Percentiles rank a stretch among this genome's conserved stretches.
These are phyloP conservation scores for Spongospora subterranea DNA, from an alignment of 208 protist genomes.

Conservation along the genomic window DNA sequence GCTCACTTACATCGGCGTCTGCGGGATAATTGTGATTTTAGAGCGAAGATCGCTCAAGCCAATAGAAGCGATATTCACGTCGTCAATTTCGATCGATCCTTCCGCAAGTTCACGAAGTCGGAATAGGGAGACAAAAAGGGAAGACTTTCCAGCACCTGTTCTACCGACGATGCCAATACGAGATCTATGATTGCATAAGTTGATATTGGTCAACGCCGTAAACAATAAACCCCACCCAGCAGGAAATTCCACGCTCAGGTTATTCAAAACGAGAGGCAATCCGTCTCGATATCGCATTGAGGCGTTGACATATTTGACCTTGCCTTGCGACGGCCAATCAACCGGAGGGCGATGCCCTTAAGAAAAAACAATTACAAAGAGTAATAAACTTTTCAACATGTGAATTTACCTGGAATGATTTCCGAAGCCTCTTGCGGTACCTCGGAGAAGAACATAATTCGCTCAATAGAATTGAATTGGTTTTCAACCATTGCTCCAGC, in stretches of 20 bases:
- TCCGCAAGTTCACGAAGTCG: conserved; percentile 83
- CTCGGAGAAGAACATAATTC: conserved; percentile 69
- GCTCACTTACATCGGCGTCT: conserved; percentile 61
- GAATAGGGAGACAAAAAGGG: conserved; percentile 78
- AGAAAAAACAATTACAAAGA: not conserved
- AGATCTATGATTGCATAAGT: conserved; percentile 61
- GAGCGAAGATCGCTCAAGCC: conserved; percentile 54
- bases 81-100: conserved; percentile 65
- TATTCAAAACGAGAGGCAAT: conserved; percentile 59
- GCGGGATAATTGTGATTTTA: conserved; percentile 66
- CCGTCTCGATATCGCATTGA: conserved; percentile 68
- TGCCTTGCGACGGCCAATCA: conserved; percentile 73
- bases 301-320: conserved; percentile 70
- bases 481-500: conserved; percentile 26
- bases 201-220: not conserved
- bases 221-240: not conserved
- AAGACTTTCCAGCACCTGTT: conserved; percentile 83
- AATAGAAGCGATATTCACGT: conserved; percentile 57
- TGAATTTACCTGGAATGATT: not conserved
- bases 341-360: conserved; percentile 44
- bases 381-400: not conserved
- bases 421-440: conserved; percentile 63
- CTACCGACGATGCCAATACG: conserved; percentile 86
- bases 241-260: conserved; percentile 69
- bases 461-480: conserved; percentile 74